Conservation (phyloP, 805 yeast species). For the Candida patagonica region DNA sequence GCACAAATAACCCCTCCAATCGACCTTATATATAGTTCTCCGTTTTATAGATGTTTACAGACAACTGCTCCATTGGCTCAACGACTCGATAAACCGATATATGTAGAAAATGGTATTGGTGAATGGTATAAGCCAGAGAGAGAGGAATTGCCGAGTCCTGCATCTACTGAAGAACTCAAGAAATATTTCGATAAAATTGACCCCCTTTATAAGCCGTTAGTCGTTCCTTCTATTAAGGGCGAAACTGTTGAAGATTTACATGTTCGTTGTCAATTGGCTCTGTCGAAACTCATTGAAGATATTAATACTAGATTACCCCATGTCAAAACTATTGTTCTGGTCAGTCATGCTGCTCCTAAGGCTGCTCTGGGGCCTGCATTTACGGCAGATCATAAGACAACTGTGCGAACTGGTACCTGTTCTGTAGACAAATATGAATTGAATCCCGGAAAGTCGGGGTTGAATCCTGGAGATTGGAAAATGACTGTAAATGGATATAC, state of each 20-base stretch:
- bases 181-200: constrained; percentile 44
- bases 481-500: constrained; percentile 64
- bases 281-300: constrained; percentile 47
- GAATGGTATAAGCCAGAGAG: constrained; percentile 71
- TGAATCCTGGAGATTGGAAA: constrained; percentile 41
- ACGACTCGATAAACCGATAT: constrained; percentile 46
- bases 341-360: constrained; percentile 90
- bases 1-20: constrained; percentile 48
- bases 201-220: constrained; percentile 42
- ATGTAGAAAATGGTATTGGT: constrained; percentile 75
- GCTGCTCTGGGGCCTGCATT: constrained; percentile 79
- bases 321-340: constrained; percentile 54
- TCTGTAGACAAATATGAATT: constrained; percentile 59
- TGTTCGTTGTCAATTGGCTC: constrained; percentile 46
- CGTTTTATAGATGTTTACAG: constrained; percentile 84
- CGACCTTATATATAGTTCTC: constrained; percentile 64
- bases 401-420: constrained; percentile 73
- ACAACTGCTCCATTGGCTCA: constrained; percentile 67
- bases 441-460: constrained; percentile 14
- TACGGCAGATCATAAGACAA: constrained; percentile 41
- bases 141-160: constrained; percentile 45
- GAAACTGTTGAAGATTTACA: constrained; percentile 69
- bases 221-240: constrained; percentile 57
- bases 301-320: constrained; percentile 52
- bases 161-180: constrained; percentile 47